Evolutionary conservation across 129 eudicot genomes (phyloP).

Genomic region (Sambucus nigra): DNA sequence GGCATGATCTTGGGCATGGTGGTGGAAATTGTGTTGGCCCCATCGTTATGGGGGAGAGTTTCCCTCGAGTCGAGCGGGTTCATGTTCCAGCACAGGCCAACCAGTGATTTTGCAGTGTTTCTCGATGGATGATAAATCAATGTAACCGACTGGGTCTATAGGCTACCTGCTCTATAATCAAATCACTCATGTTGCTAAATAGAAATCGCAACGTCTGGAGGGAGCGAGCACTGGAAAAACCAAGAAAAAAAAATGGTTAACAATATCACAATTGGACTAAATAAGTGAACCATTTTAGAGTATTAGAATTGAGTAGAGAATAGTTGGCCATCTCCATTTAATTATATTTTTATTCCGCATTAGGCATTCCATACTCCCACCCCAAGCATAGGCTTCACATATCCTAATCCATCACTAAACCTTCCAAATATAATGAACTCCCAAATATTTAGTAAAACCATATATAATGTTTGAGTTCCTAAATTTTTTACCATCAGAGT

Average conservation of each 20-base stretch:
- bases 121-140: slow-evolving; percentile 50
- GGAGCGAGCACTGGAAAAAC: slow-evolving; percentile 42
- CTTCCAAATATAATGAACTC: no score
- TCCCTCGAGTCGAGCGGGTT: slow-evolving; percentile 41
- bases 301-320: no score
- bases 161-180: slow-evolving; percentile 43
- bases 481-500: no score
- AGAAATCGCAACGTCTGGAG: slow-evolving; percentile 45
- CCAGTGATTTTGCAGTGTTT: slow-evolving; percentile 46
- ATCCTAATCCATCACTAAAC: no score
- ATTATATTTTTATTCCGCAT: no score
- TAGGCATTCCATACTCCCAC: no score
- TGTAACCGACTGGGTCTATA: slow-evolving; percentile 39
- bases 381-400: no score
- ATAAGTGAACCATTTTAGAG: no score
- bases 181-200: slow-evolving; percentile 49
- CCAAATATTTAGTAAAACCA: no score
- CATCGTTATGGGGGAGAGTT: slow-evolving; percentile 45
- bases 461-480: no score
- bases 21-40: slow-evolving; percentile 58
- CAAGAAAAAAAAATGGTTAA: no score
- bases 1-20: slow-evolving; percentile 66
- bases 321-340: no score
- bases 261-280: neutral
- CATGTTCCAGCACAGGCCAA: slow-evolving; percentile 56